Base-by-base conservation (phyloP, 768 basidiomycete species). In the Lepiota venenata region DNA sequence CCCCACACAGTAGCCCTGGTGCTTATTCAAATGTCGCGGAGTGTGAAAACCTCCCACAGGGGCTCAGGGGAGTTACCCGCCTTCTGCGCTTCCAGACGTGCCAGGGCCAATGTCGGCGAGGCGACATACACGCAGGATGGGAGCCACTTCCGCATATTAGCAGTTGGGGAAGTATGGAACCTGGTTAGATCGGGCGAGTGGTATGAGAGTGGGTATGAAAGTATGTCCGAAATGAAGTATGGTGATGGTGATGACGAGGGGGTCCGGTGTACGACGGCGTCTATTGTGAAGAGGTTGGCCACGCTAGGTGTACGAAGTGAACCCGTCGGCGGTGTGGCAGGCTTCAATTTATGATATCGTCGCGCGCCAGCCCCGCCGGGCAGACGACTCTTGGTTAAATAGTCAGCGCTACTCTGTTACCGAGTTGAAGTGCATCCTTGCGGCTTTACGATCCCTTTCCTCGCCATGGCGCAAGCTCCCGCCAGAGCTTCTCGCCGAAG, bases 391-490 rank as follows among this genome's bases (percentile, higher is more conserved):
- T 25, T 25, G 25, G 25, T 5, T 25, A n/a, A 22, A 38, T 10
- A 48, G 40, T 4, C 38, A 16, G 16, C 20, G 39, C n/a, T 47
- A 39, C 15, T 47, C 45, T 21, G 16, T 48, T 2, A 7, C 39
- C 2, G 52, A 54, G 18, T 29, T 54, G 22, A 46, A 37, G 27
- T 47, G 52, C 29, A 16, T 54, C 35, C 52, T 47, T n/a, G 45
- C 46, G 14, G 53, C 46, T 47, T 35, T 55, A 35, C 38, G 43
- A 40, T 55, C 46, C 27, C 53, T 55, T 41, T 55, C 53, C 29
- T 55, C 52, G 3, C 52, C 52, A 1, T 54, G 52, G 52, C 36
- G 52, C 25, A 54, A 47, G 39, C 52, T 54, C 15, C 52, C 52
- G 6, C 21, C 44, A 2, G 52, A 54, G 18, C 52, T 54, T 38